Base-by-base conservation (phyloP, 2,329 filamentous ascomycete genomes). In the Cladosporium sp. region DNA sequence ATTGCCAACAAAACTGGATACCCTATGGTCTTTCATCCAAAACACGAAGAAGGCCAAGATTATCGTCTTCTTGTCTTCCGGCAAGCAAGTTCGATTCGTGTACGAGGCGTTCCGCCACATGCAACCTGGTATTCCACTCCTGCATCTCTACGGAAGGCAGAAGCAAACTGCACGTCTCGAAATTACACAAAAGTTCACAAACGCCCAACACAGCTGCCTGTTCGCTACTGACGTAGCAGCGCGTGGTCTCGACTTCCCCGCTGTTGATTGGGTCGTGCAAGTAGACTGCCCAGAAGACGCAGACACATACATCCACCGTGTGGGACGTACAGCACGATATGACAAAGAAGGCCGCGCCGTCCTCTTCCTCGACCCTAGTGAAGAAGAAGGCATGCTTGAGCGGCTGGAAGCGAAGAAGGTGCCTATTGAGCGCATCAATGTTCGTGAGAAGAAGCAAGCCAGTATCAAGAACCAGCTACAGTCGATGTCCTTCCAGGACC, bases 211-310 rank as follows among this genome's bases (percentile, higher is more conserved):
- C 65, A 90, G 92, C 0, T 97, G 95, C 75, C 84, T 99, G 0
- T 97, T 99, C 76, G 92, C 95, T 1, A 99, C 95, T 0, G 95
- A 99, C 75, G 92, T 99, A 6, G 93, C 96, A 4, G 95, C 95
- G 0, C 87, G 95, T 78, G 95, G 95, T 69, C 86, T 99, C 14
- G 95, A 99, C 78, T 98, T 99, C 75, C 95, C 95, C 0, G 90
- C 93, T 3, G 95, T 99, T 0, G 95, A 99, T 77, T 99, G 95
- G 91, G 95, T 99, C 5, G 92, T 99, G n/a, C 95, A 99, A 76
- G 86, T 92, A n/a, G 95, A 99, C 77, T 96, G 92, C 71, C 95
- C 95, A 0, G 95, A 99, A 78, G 94, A 99, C 77, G 91, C 92
- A 4, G 95, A 98, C 74, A 99, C 95, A 0, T 99, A 99, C 74